Conservation (phyloP, 2,329 filamentous ascomycete genomes). For the Fusarium cyanostomum region DNA sequence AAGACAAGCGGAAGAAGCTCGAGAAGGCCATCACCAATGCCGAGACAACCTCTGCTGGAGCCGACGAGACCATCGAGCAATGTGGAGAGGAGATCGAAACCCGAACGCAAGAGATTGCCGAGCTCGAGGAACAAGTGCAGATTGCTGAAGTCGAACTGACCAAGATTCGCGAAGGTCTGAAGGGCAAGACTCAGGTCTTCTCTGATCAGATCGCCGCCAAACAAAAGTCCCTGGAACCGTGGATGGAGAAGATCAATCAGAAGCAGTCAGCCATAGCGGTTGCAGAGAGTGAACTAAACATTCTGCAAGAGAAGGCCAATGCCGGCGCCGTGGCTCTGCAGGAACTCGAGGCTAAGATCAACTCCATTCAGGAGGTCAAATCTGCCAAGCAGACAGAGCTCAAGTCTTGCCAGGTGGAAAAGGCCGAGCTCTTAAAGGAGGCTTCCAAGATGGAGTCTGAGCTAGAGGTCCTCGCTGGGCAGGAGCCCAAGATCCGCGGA, state of each 20-base stretch:
- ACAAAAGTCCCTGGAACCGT: conserved; percentile 94
- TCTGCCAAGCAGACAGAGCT: conserved; percentile 77
- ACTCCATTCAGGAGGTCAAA: conserved; percentile 75
- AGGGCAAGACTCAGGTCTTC: conserved; percentile 94
- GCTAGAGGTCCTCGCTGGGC: conserved; percentile 74
- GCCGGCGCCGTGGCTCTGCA: conserved; percentile 85
- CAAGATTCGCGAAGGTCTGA: conserved; percentile 84
- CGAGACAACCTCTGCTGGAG: conserved; percentile 77
- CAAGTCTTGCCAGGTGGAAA: conserved; percentile 78
- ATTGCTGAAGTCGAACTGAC: conserved; percentile 83
- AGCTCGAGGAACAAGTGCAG: conserved; percentile 79
- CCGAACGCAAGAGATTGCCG: conserved; percentile 76
- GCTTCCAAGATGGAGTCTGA: conserved; percentile 76
- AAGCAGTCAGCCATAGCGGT: conserved; percentile 95
- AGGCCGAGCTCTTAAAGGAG: conserved; percentile 77
- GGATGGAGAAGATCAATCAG: conserved; percentile 96
- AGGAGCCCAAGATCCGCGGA: conserved; percentile 83
- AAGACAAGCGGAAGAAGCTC: conserved; percentile 91
- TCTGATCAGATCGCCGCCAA: conserved; percentile 92
- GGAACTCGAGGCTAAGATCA: conserved; percentile 83
- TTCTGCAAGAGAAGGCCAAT: conserved; percentile 88
- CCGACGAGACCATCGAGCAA: conserved; percentile 79
- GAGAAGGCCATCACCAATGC: conserved; percentile 86
- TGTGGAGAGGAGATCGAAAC: conserved; percentile 81
- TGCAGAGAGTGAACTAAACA: conserved; percentile 92